These are phyloP conservation scores for Friedmanniomyces endolithicus DNA, from an alignment of 495 filamentous ascomycete genomes.

Conservation along the genomic window DNA sequence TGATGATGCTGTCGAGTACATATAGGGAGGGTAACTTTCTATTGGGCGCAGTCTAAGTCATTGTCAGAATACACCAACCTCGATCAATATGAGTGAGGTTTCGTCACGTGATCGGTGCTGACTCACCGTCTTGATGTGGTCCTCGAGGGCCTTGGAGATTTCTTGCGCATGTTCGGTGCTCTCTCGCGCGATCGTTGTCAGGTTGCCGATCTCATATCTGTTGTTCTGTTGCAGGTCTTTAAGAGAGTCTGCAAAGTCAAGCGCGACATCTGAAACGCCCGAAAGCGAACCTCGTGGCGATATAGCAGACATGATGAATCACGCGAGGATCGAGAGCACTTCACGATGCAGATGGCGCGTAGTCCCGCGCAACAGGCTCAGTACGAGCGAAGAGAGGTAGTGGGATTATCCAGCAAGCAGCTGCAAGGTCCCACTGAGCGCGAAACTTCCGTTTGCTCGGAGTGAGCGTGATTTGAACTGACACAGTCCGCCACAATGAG, in stretches of 20 bases:
- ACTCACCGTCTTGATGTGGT: constrained; percentile 88
- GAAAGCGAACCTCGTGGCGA: constrained; percentile 19
- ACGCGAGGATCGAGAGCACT: constrained; percentile 8
- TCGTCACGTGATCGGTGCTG: neutral
- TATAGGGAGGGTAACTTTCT: constrained; percentile 92
- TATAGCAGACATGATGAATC: constrained; percentile 49
- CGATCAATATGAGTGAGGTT: neutral
- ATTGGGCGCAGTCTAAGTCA: constrained; percentile 58
- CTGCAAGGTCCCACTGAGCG: neutral
- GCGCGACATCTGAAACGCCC: constrained; percentile 57
- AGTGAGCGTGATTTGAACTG: neutral
- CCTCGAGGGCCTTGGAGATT: constrained; percentile 76
- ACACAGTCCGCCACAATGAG: neutral
- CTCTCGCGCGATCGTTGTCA: constrained; percentile 92
- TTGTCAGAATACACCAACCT: constrained; percentile 7
- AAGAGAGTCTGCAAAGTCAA: constrained; percentile 87
- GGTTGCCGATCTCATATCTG: constrained; percentile 82
- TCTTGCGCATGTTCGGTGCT: constrained; percentile 87
- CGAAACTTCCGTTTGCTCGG: neutral
- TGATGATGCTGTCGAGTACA: constrained; percentile 93
- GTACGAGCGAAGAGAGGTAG: neutral
- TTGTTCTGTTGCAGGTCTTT: constrained; percentile 82
- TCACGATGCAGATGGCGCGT: neutral
- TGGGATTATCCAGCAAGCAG: neutral
- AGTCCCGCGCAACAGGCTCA: neutral